Percentiles rank a stretch among this genome's conserved stretches.
phyloP scores from a whole-genome alignment of 2,329 filamentous ascomycete genomes.

The Kalaharituber pfeilii region DNA sequence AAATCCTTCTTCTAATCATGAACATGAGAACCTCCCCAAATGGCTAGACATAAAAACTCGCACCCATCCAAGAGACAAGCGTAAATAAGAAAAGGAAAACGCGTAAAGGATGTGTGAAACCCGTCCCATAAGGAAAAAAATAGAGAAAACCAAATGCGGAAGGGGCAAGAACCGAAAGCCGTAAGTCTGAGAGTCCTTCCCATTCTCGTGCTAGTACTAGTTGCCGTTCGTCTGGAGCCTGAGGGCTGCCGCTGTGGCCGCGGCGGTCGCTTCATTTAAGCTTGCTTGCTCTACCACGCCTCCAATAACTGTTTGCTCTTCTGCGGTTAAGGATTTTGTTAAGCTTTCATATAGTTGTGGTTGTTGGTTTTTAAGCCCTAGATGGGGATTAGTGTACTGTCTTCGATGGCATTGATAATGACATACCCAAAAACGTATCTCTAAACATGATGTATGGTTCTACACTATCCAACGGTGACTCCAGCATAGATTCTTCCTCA shows the following conservation, averaged over 20 bases:
- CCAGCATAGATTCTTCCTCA: conserved; percentile 80
- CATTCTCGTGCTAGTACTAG: neutral
- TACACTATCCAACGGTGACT: conserved; percentile 86
- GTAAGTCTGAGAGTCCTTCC: neutral
- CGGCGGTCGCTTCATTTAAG: conserved; percentile 15
- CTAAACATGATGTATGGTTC: conserved; percentile 89
- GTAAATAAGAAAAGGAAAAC: neutral
- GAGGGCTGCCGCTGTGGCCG: conserved; percentile 9
- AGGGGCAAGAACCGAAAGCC: neutral
- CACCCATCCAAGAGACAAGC: neutral
- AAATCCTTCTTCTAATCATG: neutral
- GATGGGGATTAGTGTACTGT: conserved; percentile 20
- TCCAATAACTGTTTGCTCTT: conserved; percentile 69
- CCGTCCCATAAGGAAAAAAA: conserved; percentile 8
- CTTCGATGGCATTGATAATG: neutral
- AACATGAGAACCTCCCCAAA: conserved; percentile 1
- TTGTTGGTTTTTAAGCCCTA: conserved; percentile 77
- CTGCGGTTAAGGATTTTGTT: conserved; percentile 57
- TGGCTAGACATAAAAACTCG: neutral
- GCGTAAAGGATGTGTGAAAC: conserved; percentile 4
- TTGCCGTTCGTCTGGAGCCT: neutral
- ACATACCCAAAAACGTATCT: conserved; percentile 60
- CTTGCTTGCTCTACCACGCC: conserved; percentile 55
- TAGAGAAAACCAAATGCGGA: conserved; percentile 1
- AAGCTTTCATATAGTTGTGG: conserved; percentile 73